Conservation (phyloP, 2,329 filamentous ascomycete species). For the Colletotrichum tanaceti region DNA sequence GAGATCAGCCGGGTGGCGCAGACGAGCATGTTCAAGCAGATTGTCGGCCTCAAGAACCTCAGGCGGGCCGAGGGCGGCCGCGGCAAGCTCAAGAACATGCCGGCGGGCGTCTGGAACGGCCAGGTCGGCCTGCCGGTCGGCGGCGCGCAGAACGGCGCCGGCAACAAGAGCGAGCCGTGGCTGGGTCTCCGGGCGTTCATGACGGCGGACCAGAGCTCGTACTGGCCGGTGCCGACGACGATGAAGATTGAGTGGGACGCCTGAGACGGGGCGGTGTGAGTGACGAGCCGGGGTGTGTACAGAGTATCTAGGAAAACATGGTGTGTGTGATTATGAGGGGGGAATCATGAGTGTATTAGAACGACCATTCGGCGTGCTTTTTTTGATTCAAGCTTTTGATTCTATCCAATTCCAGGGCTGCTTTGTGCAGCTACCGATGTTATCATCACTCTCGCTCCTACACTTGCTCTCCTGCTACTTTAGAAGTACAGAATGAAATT, state of each 20-base stretch:
- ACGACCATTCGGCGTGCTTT: background rate
- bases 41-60: slow-evolving; percentile 44
- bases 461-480: too few relatives aligned
- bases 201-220: slow-evolving; percentile 44
- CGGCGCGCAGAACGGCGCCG: slow-evolving; percentile 22
- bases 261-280: background rate
- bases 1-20: slow-evolving; percentile 52
- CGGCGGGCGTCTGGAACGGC: slow-evolving; percentile 41
- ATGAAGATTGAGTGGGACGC: slow-evolving; percentile 44
- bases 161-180: slow-evolving; percentile 36
- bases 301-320: background rate
- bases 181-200: slow-evolving; percentile 43
- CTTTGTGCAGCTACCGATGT: too few relatives aligned
- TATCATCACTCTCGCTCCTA: background rate
- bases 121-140: slow-evolving; percentile 40
- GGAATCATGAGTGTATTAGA: background rate
- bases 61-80: slow-evolving; percentile 42
- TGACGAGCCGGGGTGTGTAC: background rate
- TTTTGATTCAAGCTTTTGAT: background rate
- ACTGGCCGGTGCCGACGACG: slow-evolving; percentile 43
- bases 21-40: slow-evolving; percentile 43
- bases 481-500: too few relatives aligned
- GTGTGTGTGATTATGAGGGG: slow-evolving; percentile 12
- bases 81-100: slow-evolving; percentile 44
- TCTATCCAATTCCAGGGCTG: too few relatives aligned